Evolutionary conservation across 176 grass and related monocot species (phyloP).

Genomic region (Phragmites australis): DNA sequence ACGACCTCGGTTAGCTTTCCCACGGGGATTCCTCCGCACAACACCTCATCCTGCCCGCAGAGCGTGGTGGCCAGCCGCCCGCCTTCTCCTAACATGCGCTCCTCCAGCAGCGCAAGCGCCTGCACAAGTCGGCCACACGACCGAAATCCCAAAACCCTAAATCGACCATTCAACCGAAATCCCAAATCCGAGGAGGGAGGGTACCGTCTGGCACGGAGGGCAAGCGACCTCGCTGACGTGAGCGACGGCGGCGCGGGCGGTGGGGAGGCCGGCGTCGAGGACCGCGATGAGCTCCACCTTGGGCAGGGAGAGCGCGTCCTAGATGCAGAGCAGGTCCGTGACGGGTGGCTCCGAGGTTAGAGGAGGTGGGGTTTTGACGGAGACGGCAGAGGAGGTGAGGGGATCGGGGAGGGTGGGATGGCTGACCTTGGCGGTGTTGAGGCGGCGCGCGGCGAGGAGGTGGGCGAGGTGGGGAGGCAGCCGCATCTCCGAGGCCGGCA

Average conservation of each 20-base stretch:
- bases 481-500: slow-evolving; percentile 72
- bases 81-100: slow-evolving; percentile 41
- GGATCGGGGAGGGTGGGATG: neutral
- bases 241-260: slow-evolving; percentile 52
- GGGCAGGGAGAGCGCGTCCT: slow-evolving; percentile 91
- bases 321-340: neutral
- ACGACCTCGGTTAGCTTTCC: slow-evolving; percentile 88
- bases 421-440: slow-evolving; percentile 75
- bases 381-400: neutral
- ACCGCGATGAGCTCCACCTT: slow-evolving; percentile 79
- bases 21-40: slow-evolving; percentile 73
- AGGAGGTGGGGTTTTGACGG: neutral
- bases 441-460: slow-evolving; percentile 81
- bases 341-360: neutral
- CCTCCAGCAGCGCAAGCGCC: slow-evolving; percentile 47
- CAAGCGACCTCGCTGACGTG: slow-evolving; percentile 77
- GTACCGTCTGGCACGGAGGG: slow-evolving; percentile 85
- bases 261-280: slow-evolving; percentile 57
- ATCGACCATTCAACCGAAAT: neutral
- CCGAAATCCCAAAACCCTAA: neutral
- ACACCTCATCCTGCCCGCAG: slow-evolving; percentile 64
- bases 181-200: neutral
- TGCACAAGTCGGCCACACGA: slow-evolving; percentile 3
- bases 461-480: slow-evolving; percentile 63
- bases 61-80: slow-evolving; percentile 70